These are phyloP conservation scores for Aspergillus conjunctus DNA, from an alignment of 495 filamentous ascomycete species.

Conservation along the genomic window DNA sequence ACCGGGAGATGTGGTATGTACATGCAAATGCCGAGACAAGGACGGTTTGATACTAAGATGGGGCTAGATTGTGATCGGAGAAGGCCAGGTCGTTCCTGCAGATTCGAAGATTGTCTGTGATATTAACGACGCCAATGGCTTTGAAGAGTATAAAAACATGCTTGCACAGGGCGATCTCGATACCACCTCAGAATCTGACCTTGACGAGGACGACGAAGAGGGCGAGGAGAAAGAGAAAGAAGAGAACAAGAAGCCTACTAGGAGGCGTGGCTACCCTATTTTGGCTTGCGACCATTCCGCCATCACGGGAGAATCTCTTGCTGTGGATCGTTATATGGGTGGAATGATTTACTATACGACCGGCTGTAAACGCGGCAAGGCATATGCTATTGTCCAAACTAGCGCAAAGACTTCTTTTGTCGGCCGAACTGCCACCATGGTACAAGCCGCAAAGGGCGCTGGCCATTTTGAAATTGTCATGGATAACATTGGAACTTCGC, in stretches of 20 bases:
- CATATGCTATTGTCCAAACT: slow-evolving; percentile 63
- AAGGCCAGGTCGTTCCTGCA: slow-evolving; percentile 71
- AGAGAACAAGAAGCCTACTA: slow-evolving; percentile 20
- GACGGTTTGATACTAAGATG: slow-evolving; percentile 20
- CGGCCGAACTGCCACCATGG: slow-evolving; percentile 68
- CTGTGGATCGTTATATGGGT: slow-evolving; percentile 73
- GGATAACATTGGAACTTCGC: slow-evolving; percentile 71
- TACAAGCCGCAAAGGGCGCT: slow-evolving; percentile 65
- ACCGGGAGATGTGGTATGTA: slow-evolving; percentile 75
- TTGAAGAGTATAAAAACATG: slow-evolving; percentile 61
- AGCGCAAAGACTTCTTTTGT: slow-evolving; percentile 69
- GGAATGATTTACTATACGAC: slow-evolving; percentile 71
- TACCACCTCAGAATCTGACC: slow-evolving; percentile 55
- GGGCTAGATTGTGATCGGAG: slow-evolving; percentile 63
- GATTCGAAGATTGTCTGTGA: slow-evolving; percentile 74
- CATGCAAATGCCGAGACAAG: neutral
- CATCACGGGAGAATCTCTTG: slow-evolving; percentile 73
- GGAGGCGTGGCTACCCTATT: slow-evolving; percentile 55
- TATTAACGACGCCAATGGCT: slow-evolving; percentile 65
- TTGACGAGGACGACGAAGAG: slow-evolving; percentile 35
- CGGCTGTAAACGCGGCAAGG: slow-evolving; percentile 73
- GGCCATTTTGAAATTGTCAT: slow-evolving; percentile 79
- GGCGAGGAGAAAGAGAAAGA: slow-evolving; percentile 22
- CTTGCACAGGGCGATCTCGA: slow-evolving; percentile 56
- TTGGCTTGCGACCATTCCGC: slow-evolving; percentile 71